Conservation (phyloP, 2,329 filamentous ascomycete species). For the Dothideomycetes sp. region DNA sequence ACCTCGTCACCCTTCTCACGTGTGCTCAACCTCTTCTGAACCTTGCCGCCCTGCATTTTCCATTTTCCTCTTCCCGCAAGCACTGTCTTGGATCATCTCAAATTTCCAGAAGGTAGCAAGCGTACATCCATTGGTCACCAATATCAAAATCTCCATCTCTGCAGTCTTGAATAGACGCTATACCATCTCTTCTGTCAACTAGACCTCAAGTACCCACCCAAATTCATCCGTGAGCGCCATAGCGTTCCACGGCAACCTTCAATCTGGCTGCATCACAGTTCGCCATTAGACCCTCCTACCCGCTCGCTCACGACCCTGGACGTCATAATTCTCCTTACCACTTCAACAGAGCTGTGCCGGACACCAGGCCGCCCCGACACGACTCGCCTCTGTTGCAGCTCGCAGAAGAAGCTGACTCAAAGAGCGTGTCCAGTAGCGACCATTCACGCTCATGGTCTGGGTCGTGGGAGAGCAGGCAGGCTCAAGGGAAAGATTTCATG, state of each 20-base stretch:
- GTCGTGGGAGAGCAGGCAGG: conserved; percentile 15
- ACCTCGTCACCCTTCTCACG: not conserved
- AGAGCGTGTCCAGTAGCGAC: conserved; percentile 4
- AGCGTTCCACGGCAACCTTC: conserved; percentile 10
- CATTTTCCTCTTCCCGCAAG: not conserved
- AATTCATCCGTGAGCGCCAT: conserved; percentile 4
- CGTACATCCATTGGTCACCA: not conserved
- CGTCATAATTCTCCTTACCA: conserved; percentile 5
- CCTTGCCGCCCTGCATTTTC: not conserved
- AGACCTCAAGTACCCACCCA: not conserved
- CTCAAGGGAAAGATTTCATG: conserved; percentile 22
- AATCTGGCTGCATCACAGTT: conserved; percentile 13
- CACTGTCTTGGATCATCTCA: not conserved
- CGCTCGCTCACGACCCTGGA: conserved; percentile 8
- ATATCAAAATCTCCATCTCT: too few species aligned
- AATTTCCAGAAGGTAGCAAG: not conserved
- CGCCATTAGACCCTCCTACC: conserved; percentile 9
- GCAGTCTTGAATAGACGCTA: too few species aligned
- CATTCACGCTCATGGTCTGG: conserved; percentile 21
- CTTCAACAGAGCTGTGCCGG: conserved; percentile 1
- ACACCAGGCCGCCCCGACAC: conserved; percentile 8
- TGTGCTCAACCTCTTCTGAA: not conserved
- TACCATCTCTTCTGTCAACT: not conserved
- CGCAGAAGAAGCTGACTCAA: conserved; percentile 6
- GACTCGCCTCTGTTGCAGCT: conserved; percentile 9